phyloP scores from a whole-genome alignment of 78 protist genomes.

The Speleostelium caveatum region DNA sequence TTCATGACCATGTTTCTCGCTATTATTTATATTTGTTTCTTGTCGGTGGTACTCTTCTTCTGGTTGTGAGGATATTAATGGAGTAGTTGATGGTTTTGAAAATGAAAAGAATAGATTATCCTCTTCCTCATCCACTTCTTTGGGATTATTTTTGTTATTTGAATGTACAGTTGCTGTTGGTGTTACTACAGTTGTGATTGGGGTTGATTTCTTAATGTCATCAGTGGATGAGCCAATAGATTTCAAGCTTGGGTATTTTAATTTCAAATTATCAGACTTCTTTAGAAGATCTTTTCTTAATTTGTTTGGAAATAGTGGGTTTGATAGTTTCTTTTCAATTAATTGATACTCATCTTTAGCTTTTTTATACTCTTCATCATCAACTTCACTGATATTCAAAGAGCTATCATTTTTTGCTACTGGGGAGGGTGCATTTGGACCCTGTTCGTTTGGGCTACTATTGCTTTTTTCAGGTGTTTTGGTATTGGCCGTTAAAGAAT shows the following conservation, averaged over 20 bases:
- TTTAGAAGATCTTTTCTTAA: not conserved
- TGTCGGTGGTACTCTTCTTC: not conserved
- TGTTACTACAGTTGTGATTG: no score
- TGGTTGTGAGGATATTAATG: no score
- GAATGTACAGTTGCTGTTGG: no score
- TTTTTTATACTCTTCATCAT: no score
- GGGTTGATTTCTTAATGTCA: no score
- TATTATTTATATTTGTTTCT: not conserved
- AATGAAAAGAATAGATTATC: no score
- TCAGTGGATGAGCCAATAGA: no score
- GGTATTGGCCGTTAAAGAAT: not conserved
- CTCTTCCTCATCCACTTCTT: not conserved
- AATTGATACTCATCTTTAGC: no score
- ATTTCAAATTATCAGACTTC: not conserved
- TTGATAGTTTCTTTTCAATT: not conserved
- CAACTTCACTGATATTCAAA: no score
- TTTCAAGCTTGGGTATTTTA: not conserved
- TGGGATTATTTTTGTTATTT: no score
- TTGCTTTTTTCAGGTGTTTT: not conserved
- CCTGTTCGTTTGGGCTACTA: not conserved
- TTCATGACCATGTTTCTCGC: not conserved
- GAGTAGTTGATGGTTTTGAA: no score
- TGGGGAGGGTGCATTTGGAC: not conserved
- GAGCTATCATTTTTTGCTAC: not conserved
- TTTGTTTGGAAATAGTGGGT: not conserved